Base-by-base conservation (phyloP, 352 stramenopile genomes). In the Pythium aphanidermatum region DNA sequence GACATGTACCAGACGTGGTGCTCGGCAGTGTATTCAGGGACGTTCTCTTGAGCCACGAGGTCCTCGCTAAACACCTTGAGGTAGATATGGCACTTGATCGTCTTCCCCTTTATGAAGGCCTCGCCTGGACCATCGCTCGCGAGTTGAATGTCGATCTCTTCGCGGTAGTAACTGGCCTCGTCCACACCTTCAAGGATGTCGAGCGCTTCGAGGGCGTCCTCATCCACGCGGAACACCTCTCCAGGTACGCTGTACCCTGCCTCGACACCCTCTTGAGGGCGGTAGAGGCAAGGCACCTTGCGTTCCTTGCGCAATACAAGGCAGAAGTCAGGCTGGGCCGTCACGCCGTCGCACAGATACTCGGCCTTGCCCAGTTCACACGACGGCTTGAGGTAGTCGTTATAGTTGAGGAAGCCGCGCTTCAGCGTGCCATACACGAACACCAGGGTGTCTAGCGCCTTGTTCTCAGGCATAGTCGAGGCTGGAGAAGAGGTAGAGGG, bases 341-440 rank as follows among this genome's bases (percentile, higher is more conserved):
- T 87, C 13, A 49, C 45, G 45, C 56, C 74, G 0, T 66, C 60
- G 9, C 63, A 68, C 1, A 85, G 39, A 35, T 78, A 72, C 46
- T 48, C 55, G 19, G 74, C 72, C 46, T 87, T 87, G 51, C 57
- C 61, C 4, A 64, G 28, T 21, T 58, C 63, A 12, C 70, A 63
- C 0, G 71, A 70, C 4, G 71, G 75, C 17, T 67, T 51, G 20
- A 90, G 52, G 52, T 90, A 90, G 58, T 60, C 44, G 5, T 65
- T 46, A 49, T 88, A 83, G 68, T 92, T 92, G 47, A 72, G 76
- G 38, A 89, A 64, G 8, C 60, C 74, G 10, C 60, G 63, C 69
- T 92, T 92, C 46, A 92, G 73, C 27, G 77, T 92, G 21, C 77
- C 79, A 47, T 92, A 88, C 23, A 92, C 77, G 47, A 86, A 89